Evolutionary conservation across 2,329 filamentous ascomycete species (phyloP).

Genomic region (Hypocreales sp.): DNA sequence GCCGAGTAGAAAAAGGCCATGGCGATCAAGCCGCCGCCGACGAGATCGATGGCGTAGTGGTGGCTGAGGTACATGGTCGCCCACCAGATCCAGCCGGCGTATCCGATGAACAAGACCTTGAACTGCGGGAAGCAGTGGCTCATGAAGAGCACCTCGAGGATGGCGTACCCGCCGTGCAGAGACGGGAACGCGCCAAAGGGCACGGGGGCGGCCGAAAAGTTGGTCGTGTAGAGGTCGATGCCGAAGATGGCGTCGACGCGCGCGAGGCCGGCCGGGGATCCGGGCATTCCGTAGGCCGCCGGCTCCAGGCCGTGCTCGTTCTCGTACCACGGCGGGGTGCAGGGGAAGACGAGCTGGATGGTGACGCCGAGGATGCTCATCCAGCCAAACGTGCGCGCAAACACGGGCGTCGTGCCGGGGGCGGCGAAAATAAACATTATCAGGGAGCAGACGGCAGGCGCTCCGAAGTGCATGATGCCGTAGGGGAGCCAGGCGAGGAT

Average conservation of each 20-base stretch:
- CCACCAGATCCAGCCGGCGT: constrained; percentile 94
- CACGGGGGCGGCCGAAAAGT: constrained; percentile 77
- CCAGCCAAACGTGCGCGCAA: constrained; percentile 79
- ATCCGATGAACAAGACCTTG: constrained; percentile 64
- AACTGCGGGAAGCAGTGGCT: constrained; percentile 79
- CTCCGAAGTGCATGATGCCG: constrained; percentile 78
- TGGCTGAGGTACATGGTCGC: constrained; percentile 96
- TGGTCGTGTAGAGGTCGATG: constrained; percentile 83
- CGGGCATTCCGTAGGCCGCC: constrained; percentile 81
- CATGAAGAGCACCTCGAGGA: constrained; percentile 84
- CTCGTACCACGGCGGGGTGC: constrained; percentile 95
- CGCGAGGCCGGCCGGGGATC: constrained; percentile 76
- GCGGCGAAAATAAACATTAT: constrained; percentile 81
- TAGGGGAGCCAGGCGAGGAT: constrained; percentile 89
- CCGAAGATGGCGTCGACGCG: constrained; percentile 84
- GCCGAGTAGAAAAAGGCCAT: constrained; percentile 70
- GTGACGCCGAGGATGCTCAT: constrained; percentile 79
- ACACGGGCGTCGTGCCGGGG: constrained; percentile 71
- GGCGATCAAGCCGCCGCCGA: constrained; percentile 68
- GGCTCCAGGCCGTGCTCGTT: constrained; percentile 81
- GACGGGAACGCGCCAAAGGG: constrained; percentile 94
- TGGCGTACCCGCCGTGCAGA: constrained; percentile 78
- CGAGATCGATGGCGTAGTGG: constrained; percentile 89
- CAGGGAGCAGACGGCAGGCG: constrained; percentile 61
- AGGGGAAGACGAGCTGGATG: constrained; percentile 82